Base-by-base conservation (phyloP, 768 basidiomycete genomes). In the Leccinum variicolor region DNA sequence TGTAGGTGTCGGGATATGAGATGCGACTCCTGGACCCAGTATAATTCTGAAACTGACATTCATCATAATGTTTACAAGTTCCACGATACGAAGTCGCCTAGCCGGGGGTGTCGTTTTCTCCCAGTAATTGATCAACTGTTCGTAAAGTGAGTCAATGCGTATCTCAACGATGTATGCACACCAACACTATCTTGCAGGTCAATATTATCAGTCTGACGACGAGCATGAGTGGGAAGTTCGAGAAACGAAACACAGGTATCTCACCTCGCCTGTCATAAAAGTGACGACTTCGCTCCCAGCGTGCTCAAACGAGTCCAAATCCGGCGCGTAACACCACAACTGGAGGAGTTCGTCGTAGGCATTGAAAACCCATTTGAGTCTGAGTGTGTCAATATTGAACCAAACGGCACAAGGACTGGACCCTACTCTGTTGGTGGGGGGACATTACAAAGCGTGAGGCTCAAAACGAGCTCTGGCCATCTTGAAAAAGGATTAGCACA, bases 381-480 rank as follows among this genome's bases (percentile, higher is more conserved):
- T 90, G 57, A 23, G 34, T 6, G 34, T 28, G 55, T 64, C n/a
- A 57, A 36, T 25, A 45, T 29, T 41, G 29, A 11, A 53, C 19
- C 51, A 41, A 50, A 36, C 14, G n/a, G 28, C 17, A 50, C 41
- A 36, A 19, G 19, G 23, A 53, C 15, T 17, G 36, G 39, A 15
- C 74, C 84, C 62, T 66, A 90, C 89, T 89, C 87, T 34, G 78
- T 77, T 29, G 84, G 84, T 3, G 87, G 74, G 13, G 87, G 84
- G 26, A 88, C 79, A 66, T 87, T 88, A 64, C 83, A 84, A 15
- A 91, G 74, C 4, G 86, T 83, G 43, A 91, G 74, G 60, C 86
- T 89, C 26, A 84, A 68, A 62, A 84, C 86, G 65, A 84, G 75
- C 60, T 90, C 87, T 21, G 89, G 87, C 71, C 89, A 91, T 51